Evolutionary conservation across 2,329 filamentous ascomycete genomes (phyloP).

Genomic region (Claviceps fusiformis): DNA sequence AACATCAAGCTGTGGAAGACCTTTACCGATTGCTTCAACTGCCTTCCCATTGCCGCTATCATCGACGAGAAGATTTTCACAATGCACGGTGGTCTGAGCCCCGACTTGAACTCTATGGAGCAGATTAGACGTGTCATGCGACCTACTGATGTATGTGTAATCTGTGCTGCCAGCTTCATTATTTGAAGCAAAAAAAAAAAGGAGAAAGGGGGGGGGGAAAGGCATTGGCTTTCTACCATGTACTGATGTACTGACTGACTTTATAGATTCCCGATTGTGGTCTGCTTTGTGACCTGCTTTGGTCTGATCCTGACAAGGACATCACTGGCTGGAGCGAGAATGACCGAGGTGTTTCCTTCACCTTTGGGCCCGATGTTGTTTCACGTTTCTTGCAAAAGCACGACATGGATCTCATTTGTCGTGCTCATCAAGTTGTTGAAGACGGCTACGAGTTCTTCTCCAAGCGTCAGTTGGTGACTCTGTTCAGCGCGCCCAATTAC

Average conservation of each 20-base stretch:
- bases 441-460: constrained; percentile 99
- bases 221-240: background rate
- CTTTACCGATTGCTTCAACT: constrained; percentile 99
- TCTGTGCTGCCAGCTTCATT: background rate
- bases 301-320: constrained; percentile 98
- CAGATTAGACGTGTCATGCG: constrained; percentile 98
- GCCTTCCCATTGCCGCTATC: constrained; percentile 92
- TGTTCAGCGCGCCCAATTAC: constrained; percentile 98
- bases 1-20: constrained; percentile 99
- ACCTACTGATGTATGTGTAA: constrained; percentile 82
- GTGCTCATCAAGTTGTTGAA: constrained; percentile 96
- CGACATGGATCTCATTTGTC: constrained; percentile 98
- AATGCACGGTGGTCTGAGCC: constrained; percentile 96
- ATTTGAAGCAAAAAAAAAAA: background rate
- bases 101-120: constrained; percentile 98
- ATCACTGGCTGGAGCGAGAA: constrained; percentile 99
- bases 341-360: constrained; percentile 96
- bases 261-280: constrained; percentile 90
- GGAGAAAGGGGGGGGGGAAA: too few species aligned
- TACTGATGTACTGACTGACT: constrained; percentile 7
- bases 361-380: constrained; percentile 93
- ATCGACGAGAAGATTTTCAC: constrained; percentile 99
- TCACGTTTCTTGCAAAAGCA: constrained; percentile 97
- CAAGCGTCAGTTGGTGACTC: constrained; percentile 89
- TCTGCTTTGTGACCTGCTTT: constrained; percentile 90